These are phyloP conservation scores for Arthrobotrys conoides DNA, from an alignment of 2,329 filamentous ascomycete genomes.

Conservation along the genomic window DNA sequence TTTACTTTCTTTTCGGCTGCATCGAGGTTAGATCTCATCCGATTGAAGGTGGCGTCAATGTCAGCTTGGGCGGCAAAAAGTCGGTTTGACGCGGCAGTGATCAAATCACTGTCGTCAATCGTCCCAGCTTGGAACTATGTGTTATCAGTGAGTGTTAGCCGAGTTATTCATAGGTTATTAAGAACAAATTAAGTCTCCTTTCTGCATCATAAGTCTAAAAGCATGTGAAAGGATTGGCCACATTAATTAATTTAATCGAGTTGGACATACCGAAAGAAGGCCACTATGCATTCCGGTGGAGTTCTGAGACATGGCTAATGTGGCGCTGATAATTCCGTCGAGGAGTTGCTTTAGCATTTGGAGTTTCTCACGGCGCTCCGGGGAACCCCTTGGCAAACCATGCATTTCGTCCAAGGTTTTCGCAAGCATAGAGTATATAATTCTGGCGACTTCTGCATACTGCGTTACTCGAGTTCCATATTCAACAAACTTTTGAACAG, in stretches of 20 bases:
- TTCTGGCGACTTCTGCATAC: constrained; percentile 34
- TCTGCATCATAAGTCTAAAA: background rate
- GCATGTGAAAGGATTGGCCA: background rate
- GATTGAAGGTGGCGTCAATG: constrained; percentile 20
- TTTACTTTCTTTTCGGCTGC: constrained; percentile 25
- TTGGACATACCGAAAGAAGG: constrained; percentile 23
- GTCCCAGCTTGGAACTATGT: constrained; percentile 36
- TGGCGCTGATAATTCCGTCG: constrained; percentile 25
- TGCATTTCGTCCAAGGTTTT: constrained; percentile 33
- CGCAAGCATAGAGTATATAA: constrained; percentile 34
- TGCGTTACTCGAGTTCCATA: constrained; percentile 36
- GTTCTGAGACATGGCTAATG: constrained; percentile 39
- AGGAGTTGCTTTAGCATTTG: constrained; percentile 42
- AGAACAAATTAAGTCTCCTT: background rate
- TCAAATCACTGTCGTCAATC: constrained; percentile 12
- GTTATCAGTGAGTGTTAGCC: background rate
- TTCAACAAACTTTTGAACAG: constrained; percentile 29
- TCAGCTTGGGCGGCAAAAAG: constrained; percentile 17
- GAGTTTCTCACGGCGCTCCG: constrained; percentile 36
- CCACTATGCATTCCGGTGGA: constrained; percentile 24
- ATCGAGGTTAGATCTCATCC: constrained; percentile 29
- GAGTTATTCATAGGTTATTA: background rate
- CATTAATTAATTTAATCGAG: too few species aligned
- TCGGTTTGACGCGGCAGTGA: constrained; percentile 10
- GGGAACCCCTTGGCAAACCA: constrained; percentile 10